These are phyloP conservation scores for Talaromyces liani DNA, from an alignment of 495 filamentous ascomycete genomes.

Conservation along the genomic window DNA sequence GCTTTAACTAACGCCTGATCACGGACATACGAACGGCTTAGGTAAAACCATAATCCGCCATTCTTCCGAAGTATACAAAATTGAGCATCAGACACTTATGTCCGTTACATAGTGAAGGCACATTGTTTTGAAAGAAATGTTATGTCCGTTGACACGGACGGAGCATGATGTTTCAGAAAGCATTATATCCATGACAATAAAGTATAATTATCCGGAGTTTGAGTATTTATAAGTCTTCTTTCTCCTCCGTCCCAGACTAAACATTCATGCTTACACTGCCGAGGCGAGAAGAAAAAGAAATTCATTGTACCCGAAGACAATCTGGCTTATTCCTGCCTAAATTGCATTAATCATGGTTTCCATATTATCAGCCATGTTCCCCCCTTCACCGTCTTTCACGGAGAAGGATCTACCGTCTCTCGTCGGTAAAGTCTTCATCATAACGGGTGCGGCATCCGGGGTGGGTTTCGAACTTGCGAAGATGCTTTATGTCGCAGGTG, in stretches of 20 bases:
- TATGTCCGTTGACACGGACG: not conserved
- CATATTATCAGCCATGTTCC: not conserved
- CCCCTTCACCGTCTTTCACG: constrained; percentile 3
- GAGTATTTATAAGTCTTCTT: not conserved
- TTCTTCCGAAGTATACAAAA: not conserved
- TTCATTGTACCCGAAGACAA: not conserved
- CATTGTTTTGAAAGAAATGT: not conserved
- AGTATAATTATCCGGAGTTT: not conserved
- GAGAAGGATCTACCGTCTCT: not conserved
- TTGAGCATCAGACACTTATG: not conserved
- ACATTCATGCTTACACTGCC: not conserved
- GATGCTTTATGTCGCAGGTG: constrained; percentile 33
- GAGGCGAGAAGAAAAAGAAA: not conserved
- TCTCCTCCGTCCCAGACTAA: not conserved
- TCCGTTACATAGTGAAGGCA: not conserved
- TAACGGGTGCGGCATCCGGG: constrained; percentile 33
- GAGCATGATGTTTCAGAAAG: not conserved
- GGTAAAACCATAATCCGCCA: not conserved
- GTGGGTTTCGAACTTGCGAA: constrained; percentile 34
- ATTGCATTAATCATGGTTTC: not conserved
- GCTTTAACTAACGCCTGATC: no score
- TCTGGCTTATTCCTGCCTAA: not conserved
- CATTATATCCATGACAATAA: not conserved
- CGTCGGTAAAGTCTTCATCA: constrained; percentile 23
- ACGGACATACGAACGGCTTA: not conserved